Conservation (phyloP, 2,329 filamentous ascomycete species). For the Aspergillus jensenii region DNA sequence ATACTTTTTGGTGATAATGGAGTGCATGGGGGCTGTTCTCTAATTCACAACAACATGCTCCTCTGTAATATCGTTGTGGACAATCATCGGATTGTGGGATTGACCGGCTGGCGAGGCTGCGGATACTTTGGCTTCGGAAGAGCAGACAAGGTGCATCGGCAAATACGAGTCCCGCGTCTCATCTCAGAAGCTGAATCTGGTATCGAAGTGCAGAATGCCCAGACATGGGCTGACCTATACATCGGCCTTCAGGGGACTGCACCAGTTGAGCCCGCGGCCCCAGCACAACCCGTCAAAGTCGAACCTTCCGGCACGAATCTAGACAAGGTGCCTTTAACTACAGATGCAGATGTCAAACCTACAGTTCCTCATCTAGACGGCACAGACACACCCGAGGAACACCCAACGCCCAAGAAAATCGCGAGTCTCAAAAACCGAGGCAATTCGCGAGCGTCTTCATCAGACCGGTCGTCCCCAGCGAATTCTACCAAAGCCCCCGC, state of each 20-base stretch:
- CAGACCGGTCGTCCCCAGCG: conserved; percentile 39
- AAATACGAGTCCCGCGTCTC: conserved; percentile 28
- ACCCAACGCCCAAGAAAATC: conserved; percentile 41
- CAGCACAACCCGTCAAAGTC: conserved; percentile 33
- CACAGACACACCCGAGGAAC: conserved; percentile 22
- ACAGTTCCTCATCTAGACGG: conserved; percentile 27
- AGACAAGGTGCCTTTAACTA: conserved; percentile 29
- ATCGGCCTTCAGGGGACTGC: conserved; percentile 22
- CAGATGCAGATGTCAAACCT: conserved; percentile 29
- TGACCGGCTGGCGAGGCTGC: conserved; percentile 40
- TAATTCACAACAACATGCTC: conserved; percentile 40
- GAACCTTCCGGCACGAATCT: conserved; percentile 31
- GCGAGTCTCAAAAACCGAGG: conserved; percentile 39
- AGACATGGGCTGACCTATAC: conserved; percentile 39
- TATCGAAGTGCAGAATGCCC: conserved; percentile 6
- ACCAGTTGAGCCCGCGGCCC: conserved; percentile 18
- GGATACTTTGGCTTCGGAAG: conserved; percentile 40
- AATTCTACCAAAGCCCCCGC: conserved; percentile 37
- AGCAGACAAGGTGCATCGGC: conserved; percentile 34
- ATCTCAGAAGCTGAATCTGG: conserved; percentile 9
- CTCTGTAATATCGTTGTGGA: conserved; percentile 40
- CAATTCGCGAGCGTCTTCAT: conserved; percentile 39
- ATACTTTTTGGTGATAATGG: conserved; percentile 33
- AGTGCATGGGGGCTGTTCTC: conserved; percentile 25
- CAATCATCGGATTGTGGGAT: conserved; percentile 37